Evolutionary conservation across 2,329 filamentous ascomycete genomes (phyloP), one percentile per base, ranked within the genome.

Genomic region (Pseudogymnoascus verrucosus): DNA sequence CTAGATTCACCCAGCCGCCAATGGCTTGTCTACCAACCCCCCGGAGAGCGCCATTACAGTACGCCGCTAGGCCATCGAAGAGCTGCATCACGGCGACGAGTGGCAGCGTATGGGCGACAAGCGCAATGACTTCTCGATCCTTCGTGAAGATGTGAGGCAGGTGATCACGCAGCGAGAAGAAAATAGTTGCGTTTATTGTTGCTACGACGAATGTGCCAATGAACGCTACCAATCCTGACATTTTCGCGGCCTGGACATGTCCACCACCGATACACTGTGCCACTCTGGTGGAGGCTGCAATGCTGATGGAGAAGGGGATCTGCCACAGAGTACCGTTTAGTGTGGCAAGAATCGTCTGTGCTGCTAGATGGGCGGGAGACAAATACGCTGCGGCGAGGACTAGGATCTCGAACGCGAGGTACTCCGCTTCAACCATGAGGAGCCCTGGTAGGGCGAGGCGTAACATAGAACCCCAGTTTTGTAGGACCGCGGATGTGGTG

Each of bases 341-440:
- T 0, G 89, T 93, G n/a, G 89, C 84, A 5, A 97, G 79, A 14
- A 96, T 86, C 19, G 89, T 91, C 75, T 97, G 92, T 0, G 93
- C 91, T 0, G 92, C 92, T 2, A 96, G 83, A 64, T 87, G 84
- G 26, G 86, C 86, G 1, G 89, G 84, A 14, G 89, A 89, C 61
- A 96, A 86, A 69, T 88, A 89, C 47, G 88, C 89, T 0, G 89
- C 84, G 2, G 86, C 84, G 21, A 96, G 80, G 0, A 91, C 96
- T 67, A 96, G 79, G 59, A 96, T 85, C 74, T 96, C 92, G 73
- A 96, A 96, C 6, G 91, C 91, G 23, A 96, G 82, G 77, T 90
- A 93, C 73, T 96, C 92, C 7, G 92, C 91, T 73, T 93, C 86
- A 1, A 96, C 88, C 91, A 96, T 96, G 69, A 96, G 79, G 75